Conservation (phyloP, 495 filamentous ascomycete species). For the Podospora pseudocomata region DNA sequence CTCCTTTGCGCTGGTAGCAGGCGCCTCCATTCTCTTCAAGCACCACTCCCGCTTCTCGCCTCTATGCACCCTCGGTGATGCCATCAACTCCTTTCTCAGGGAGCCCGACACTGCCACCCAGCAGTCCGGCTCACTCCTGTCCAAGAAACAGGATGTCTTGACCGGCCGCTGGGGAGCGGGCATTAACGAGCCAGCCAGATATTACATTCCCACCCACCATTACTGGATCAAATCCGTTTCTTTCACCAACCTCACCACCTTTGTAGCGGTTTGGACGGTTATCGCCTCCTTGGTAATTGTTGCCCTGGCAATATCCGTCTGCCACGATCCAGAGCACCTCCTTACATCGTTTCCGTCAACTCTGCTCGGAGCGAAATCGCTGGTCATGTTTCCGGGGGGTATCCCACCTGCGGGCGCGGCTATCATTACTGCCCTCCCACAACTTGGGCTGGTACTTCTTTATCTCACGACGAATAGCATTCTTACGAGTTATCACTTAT, state of each 20-base stretch:
- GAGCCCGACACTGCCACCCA: constrained; percentile 38
- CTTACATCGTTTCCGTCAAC: constrained; percentile 35
- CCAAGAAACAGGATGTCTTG: constrained; percentile 42
- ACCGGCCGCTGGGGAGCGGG: constrained; percentile 36
- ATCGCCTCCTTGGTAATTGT: constrained; percentile 31
- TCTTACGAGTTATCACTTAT: constrained; percentile 39
- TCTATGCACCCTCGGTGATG: constrained; percentile 44
- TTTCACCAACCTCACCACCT: constrained; percentile 34
- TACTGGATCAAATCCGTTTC: constrained; percentile 42
- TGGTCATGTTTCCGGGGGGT: constrained; percentile 22
- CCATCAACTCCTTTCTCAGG: constrained; percentile 44
- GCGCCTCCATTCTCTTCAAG: constrained; percentile 35
- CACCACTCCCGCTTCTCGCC: constrained; percentile 33
- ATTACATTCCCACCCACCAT: constrained; percentile 38
- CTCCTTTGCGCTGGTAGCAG: constrained; percentile 34
- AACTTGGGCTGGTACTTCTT: constrained; percentile 39
- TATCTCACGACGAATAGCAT: constrained; percentile 42
- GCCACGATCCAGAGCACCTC: constrained; percentile 15
- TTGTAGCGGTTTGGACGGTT: constrained; percentile 28
- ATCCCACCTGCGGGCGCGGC: constrained; percentile 22
- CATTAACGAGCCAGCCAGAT: constrained; percentile 28
- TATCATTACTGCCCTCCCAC: constrained; percentile 36
- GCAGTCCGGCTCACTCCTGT: constrained; percentile 35
- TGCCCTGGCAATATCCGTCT: constrained; percentile 28
- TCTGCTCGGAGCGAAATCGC: background rate